These are phyloP conservation scores for Umbelopsis sp. DNA, from an alignment of 192 early-diverging fungal species.

Conservation along the genomic window DNA sequence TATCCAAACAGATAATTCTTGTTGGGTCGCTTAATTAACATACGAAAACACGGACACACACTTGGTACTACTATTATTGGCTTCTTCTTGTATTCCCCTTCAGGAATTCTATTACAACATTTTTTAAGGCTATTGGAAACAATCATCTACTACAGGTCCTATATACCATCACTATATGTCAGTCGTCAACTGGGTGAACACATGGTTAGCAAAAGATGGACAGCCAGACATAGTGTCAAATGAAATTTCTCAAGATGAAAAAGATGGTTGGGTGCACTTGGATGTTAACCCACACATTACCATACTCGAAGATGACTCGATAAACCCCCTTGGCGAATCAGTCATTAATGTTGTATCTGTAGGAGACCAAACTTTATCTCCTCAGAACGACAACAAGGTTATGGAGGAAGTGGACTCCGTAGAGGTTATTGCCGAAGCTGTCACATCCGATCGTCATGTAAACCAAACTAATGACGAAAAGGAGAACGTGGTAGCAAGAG, in stretches of 20 bases:
- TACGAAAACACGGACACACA: too few relatives aligned
- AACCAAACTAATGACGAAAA: background rate
- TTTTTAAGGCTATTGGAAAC: too few relatives aligned
- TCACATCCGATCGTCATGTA: too few relatives aligned
- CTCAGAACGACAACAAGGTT: background rate
- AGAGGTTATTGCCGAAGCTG: too few relatives aligned
- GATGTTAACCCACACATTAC: background rate
- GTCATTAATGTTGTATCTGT: background rate
- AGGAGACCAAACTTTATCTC: background rate
- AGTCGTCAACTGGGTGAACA: conserved; percentile 13
- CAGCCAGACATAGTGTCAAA: background rate
- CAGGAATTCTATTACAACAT: background rate
- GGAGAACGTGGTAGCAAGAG: background rate
- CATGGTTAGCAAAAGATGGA: conserved; percentile 19
- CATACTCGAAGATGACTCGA: background rate
- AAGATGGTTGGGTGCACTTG: conserved; percentile 14
- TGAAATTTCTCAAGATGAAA: conserved; percentile 5
- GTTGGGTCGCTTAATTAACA: background rate
- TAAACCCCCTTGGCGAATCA: background rate
- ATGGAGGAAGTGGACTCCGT: background rate
- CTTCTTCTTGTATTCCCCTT: background rate
- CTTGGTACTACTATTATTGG: background rate
- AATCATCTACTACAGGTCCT: background rate
- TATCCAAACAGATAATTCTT: background rate
- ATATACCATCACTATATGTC: conserved; percentile 6